These are phyloP conservation scores for Scenedesmus sp. DNA, from an alignment of 163 green algal genomes.

Conservation along the genomic window DNA sequence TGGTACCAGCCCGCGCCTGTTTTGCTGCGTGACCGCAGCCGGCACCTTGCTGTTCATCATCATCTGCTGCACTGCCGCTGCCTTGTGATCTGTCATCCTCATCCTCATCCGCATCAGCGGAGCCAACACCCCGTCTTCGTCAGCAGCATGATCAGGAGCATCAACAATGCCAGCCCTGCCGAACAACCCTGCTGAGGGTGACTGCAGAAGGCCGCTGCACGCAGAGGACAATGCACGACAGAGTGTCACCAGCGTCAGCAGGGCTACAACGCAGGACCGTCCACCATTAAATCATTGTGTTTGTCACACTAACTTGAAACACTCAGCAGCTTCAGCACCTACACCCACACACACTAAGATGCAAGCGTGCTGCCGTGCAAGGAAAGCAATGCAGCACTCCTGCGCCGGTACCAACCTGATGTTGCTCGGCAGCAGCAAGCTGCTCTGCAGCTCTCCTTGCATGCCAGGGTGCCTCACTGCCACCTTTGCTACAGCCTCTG, in stretches of 20 bases:
- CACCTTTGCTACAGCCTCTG: constrained; percentile 32
- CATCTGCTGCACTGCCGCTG: background rate
- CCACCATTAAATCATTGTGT: no score
- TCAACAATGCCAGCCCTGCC: background rate
- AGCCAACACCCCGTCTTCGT: background rate
- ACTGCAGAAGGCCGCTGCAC: background rate
- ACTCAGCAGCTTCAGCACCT: no score
- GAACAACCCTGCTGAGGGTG: background rate
- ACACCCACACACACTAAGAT: no score
- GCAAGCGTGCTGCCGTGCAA: background rate
- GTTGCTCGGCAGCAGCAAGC: constrained; percentile 28
- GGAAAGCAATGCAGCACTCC: background rate
- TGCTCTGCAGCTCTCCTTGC: background rate
- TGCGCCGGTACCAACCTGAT: background rate
- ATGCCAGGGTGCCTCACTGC: background rate
- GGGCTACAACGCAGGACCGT: no score
- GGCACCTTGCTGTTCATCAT: background rate
- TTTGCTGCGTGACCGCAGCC: background rate
- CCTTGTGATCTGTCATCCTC: background rate
- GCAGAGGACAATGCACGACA: background rate
- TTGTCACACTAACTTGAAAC: no score
- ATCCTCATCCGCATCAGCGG: background rate
- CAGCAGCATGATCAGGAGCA: background rate
- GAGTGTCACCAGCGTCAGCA: no score
- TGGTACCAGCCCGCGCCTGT: background rate